These are phyloP conservation scores for Ceratocystis destructans DNA, from an alignment of 2,329 filamentous ascomycete species.

Conservation along the genomic window DNA sequence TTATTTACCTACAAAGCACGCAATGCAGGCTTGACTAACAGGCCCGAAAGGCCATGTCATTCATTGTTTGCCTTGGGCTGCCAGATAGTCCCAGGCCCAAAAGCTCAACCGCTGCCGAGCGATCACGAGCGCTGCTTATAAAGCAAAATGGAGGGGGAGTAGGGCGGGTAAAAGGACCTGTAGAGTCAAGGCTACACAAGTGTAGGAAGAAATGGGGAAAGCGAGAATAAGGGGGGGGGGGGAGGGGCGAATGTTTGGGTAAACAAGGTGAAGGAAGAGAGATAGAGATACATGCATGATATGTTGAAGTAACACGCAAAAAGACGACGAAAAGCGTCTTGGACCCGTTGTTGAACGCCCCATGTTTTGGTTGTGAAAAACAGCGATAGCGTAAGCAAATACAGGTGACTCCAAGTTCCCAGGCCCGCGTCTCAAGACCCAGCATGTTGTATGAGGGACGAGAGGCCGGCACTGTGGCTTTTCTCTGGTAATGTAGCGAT, in stretches of 20 bases:
- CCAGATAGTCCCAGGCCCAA: neutral
- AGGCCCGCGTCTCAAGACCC: constrained; percentile 30
- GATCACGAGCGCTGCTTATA: neutral
- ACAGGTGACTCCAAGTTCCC: constrained; percentile 47
- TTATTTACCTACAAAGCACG: neutral
- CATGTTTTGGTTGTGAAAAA: constrained; percentile 80
- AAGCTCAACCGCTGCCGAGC: neutral
- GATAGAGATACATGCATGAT: constrained; percentile 25
- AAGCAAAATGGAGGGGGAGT: neutral
- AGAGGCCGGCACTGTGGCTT: constrained; percentile 23
- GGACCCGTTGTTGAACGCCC: constrained; percentile 65
- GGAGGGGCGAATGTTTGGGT: constrained; percentile 18
- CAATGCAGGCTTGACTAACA: neutral
- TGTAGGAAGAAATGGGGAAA: neutral
- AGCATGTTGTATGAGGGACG: constrained; percentile 55
- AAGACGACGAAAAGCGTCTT: constrained; percentile 48
- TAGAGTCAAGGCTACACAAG: neutral
- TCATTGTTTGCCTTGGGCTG: neutral
- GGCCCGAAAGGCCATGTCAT: too few species aligned
- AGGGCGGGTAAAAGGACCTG: neutral
- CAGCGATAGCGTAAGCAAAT: constrained; percentile 53
- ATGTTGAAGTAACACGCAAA: constrained; percentile 18
- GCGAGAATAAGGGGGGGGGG: neutral
- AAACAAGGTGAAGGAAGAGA: constrained; percentile 21
- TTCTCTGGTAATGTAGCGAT: constrained; percentile 20